Conservation (phyloP, 495 filamentous ascomycete species). For the Penicillium malachiteum region DNA sequence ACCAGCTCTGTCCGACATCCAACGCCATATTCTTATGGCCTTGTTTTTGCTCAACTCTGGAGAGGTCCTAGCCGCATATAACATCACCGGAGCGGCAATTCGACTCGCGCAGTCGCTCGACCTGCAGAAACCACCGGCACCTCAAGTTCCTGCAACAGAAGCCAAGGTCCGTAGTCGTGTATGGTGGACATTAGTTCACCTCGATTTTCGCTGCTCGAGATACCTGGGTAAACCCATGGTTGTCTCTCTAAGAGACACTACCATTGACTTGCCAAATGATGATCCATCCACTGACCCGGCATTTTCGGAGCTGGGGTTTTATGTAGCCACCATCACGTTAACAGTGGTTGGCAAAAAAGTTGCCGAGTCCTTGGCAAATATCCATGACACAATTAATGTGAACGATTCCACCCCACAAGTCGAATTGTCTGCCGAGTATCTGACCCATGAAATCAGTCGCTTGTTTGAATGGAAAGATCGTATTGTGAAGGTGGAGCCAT, state of each 20-base stretch:
- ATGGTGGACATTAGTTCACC: slow-evolving; percentile 35
- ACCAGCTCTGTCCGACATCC: slow-evolving; percentile 20
- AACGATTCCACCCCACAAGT: background rate
- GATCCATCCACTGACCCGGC: background rate
- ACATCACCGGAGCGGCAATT: slow-evolving; percentile 30
- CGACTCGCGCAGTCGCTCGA: slow-evolving; percentile 32
- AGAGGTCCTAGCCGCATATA: slow-evolving; percentile 32
- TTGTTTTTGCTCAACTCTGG: slow-evolving; percentile 23
- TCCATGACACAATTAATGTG: background rate
- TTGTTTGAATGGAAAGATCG: background rate
- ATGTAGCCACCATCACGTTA: background rate
- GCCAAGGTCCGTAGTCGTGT: slow-evolving; percentile 7
- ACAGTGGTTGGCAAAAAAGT: background rate
- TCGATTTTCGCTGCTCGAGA: slow-evolving; percentile 35
- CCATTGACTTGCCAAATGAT: slow-evolving; percentile 6
- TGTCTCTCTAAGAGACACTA: background rate
- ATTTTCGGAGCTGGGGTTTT: background rate
- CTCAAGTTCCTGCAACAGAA: background rate
- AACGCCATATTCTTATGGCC: slow-evolving; percentile 28
- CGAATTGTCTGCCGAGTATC: background rate
- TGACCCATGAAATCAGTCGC: background rate
- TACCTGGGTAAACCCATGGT: slow-evolving; percentile 24
- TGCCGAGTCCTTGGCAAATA: background rate
- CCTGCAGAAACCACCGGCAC: slow-evolving; percentile 1
- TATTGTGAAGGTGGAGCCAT: background rate